Percentiles rank a stretch among this genome's conserved stretches.
Evolutionary conservation across 1,284 basidiomycete species (phyloP).

Genomic region (Taiwanofungus camphoratus): DNA sequence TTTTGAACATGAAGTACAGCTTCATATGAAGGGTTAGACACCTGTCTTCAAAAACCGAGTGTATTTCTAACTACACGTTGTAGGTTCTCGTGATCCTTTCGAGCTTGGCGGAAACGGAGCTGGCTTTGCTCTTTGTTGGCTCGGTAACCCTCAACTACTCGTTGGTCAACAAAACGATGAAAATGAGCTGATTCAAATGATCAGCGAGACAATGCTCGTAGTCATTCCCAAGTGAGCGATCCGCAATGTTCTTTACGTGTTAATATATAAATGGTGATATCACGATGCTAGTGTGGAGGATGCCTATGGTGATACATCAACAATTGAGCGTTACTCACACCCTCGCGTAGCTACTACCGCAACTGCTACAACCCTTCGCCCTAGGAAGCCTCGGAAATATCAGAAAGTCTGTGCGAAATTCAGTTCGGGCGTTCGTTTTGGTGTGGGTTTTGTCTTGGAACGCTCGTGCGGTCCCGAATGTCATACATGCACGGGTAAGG

Average conservation of each 20-base stretch:
- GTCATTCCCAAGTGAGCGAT: constrained; percentile 73
- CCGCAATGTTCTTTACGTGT: neutral
- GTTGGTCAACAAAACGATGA: constrained; percentile 75
- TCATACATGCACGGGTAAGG: constrained; percentile 49
- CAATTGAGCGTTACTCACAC: neutral
- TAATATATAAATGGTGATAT: neutral
- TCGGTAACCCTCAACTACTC: constrained; percentile 67
- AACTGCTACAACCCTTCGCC: neutral
- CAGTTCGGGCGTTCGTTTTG: constrained; percentile 86
- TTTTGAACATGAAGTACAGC: constrained; percentile 73
- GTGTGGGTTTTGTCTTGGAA: constrained; percentile 82
- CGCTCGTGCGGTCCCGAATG: constrained; percentile 82
- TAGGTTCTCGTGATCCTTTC: constrained; percentile 85
- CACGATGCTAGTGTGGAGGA: constrained; percentile 25
- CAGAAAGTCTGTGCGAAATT: constrained; percentile 70
- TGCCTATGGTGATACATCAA: constrained; percentile 18
- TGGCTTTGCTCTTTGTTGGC: constrained; percentile 88
- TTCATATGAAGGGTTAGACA: constrained; percentile 77
- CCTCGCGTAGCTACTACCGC: constrained; percentile 1
- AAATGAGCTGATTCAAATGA: constrained; percentile 80
- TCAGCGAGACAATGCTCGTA: constrained; percentile 76
- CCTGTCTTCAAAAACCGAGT: constrained; percentile 3
- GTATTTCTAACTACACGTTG: constrained; percentile 15
- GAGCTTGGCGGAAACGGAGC: constrained; percentile 71
- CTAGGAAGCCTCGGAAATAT: constrained; percentile 32